Evolutionary conservation across 2,329 filamentous ascomycete species (phyloP).

Genomic region (Chrysoporthe puriensis): DNA sequence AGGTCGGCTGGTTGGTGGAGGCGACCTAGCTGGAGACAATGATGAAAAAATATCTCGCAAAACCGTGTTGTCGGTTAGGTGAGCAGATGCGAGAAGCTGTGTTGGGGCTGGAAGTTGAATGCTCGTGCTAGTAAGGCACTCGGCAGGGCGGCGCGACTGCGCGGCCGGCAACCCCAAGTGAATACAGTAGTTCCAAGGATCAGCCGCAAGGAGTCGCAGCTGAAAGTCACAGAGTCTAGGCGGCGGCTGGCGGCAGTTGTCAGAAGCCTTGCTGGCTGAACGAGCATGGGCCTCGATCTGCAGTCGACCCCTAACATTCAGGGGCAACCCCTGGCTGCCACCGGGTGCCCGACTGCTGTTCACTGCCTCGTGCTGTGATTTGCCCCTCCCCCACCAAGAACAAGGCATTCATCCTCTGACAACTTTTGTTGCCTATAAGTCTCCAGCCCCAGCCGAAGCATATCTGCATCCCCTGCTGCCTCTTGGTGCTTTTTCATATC

Average conservation of each 20-base stretch:
- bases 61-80: neutral
- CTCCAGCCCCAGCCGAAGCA: no score
- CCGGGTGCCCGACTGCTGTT: slow-evolving; percentile 11
- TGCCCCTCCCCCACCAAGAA: slow-evolving; percentile 29
- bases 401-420: neutral
- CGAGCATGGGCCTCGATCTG: neutral
- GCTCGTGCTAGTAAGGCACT: neutral
- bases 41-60: neutral
- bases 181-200: neutral
- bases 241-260: slow-evolving; percentile 24
- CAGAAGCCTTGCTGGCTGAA: neutral
- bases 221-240: neutral
- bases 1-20: neutral
- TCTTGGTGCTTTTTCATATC: neutral
- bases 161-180: slow-evolving; percentile 2
- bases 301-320: slow-evolving; percentile 14
- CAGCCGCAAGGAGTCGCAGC: neutral
- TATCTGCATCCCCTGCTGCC: neutral
- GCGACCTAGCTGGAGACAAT: neutral
- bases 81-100: neutral
- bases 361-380: slow-evolving; percentile 14
- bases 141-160: slow-evolving; percentile 12
- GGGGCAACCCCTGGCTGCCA: slow-evolving; percentile 24
- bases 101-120: slow-evolving; percentile 1
- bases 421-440: neutral